Percentiles rank a stretch among this genome's conserved stretches.
Conservation (phyloP, 257 asterid species). For the Salvia rosmarinus region DNA sequence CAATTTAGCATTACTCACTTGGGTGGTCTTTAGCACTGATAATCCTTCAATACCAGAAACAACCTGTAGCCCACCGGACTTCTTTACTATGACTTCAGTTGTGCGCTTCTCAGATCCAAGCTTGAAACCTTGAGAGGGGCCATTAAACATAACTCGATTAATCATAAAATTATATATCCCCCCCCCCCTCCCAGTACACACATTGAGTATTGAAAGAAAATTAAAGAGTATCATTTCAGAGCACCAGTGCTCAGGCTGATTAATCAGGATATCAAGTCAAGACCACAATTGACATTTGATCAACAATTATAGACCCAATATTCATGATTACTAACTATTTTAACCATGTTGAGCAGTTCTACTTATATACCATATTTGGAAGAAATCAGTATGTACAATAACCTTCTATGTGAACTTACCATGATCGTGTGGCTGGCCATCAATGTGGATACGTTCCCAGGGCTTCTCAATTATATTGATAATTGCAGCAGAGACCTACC, state of each 20-base stretch:
- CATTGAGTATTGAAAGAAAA: background rate
- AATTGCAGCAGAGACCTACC: constrained; percentile 78
- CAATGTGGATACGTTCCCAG: constrained; percentile 80
- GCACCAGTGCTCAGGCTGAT: constrained; percentile 17
- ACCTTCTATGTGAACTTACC: constrained; percentile 50
- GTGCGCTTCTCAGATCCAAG: constrained; percentile 95
- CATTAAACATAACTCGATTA: background rate
- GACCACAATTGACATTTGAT: constrained; percentile 8
- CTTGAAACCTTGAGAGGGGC: constrained; percentile 67
- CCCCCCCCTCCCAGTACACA: constrained; percentile 2
- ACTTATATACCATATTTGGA: background rate
- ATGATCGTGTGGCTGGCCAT: constrained; percentile 81
- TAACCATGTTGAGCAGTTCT: constrained; percentile 23
- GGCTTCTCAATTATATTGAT: constrained; percentile 83
- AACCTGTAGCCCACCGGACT: constrained; percentile 69
- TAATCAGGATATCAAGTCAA: constrained; percentile 6
- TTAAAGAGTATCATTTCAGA: constrained; percentile 14
- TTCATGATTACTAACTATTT: constrained; percentile 23
- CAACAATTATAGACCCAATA: constrained; percentile 7
- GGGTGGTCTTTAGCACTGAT: constrained; percentile 85
- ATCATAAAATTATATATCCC: background rate
- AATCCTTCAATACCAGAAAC: constrained; percentile 85
- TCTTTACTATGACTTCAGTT: constrained; percentile 68
- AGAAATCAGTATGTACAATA: constrained; percentile 24
- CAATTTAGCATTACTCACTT: constrained; percentile 51